These are phyloP conservation scores for Neodidymelliopsis sp. DNA, from an alignment of 2,329 filamentous ascomycete genomes.

Conservation along the genomic window DNA sequence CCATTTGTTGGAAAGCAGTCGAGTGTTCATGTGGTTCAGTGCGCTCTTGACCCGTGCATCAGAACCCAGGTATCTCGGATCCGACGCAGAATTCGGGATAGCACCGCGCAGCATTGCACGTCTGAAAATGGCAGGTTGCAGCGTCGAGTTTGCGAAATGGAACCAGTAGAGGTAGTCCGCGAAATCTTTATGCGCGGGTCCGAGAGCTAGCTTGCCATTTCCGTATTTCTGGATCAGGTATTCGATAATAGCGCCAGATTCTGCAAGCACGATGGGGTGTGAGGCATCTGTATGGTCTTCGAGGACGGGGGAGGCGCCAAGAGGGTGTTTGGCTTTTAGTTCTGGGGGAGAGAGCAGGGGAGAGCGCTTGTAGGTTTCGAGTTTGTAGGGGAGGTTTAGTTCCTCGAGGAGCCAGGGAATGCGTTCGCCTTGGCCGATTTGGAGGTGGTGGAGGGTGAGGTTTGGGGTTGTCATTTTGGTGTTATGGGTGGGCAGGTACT, in stretches of 20 bases:
- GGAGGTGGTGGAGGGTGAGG: constrained; percentile 49
- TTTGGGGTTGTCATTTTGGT: constrained; percentile 31
- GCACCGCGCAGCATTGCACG: constrained; percentile 41
- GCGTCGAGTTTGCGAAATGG: constrained; percentile 59
- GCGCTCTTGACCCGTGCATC: constrained; percentile 48
- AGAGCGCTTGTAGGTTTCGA: constrained; percentile 56
- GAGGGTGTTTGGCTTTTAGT: constrained; percentile 45
- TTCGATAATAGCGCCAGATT: constrained; percentile 67
- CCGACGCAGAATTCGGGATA: constrained; percentile 30
- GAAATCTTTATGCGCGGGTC: constrained; percentile 59
- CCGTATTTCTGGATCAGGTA: constrained; percentile 65
- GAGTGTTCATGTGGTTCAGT: constrained; percentile 58
- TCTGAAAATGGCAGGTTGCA: constrained; percentile 50
- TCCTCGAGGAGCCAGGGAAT: constrained; percentile 72
- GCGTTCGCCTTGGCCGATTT: constrained; percentile 67
- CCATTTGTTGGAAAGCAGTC: constrained; percentile 59
- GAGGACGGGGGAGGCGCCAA: constrained; percentile 67
- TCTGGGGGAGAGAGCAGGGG: constrained; percentile 53
- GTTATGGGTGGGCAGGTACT: neutral
- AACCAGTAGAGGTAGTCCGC: constrained; percentile 71
- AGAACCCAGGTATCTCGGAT: constrained; percentile 46
- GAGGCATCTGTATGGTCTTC: constrained; percentile 57
- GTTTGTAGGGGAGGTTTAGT: constrained; percentile 62
- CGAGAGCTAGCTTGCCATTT: constrained; percentile 57
- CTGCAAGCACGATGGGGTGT: constrained; percentile 62